Conservation (phyloP, 2,329 filamentous ascomycete species). For the Colletotrichum cordylinicola region DNA sequence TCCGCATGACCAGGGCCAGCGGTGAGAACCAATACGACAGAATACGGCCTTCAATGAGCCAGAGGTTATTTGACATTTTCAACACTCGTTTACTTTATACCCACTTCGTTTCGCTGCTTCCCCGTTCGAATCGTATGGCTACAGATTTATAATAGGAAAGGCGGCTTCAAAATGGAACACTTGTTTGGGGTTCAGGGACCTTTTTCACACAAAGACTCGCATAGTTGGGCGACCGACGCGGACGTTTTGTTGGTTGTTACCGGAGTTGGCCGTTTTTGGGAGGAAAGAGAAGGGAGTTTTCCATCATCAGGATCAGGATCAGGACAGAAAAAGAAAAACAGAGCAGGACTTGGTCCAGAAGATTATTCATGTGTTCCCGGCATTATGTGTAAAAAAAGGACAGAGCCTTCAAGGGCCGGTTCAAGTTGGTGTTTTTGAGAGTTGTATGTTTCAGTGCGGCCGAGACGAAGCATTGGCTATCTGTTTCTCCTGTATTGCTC, state of each 20-base stretch:
- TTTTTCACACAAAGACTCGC: conserved; percentile 14
- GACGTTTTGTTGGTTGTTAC: neutral
- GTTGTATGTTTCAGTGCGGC: neutral
- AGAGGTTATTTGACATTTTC: neutral
- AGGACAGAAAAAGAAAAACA: conserved; percentile 7
- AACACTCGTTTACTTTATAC: conserved; percentile 13
- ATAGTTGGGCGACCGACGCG: conserved; percentile 23
- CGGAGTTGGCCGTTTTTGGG: neutral
- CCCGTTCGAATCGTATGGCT: conserved; percentile 1
- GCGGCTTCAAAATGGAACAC: neutral
- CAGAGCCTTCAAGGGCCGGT: neutral
- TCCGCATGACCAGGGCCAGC: conserved; percentile 7
- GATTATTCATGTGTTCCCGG: neutral
- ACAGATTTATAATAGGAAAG: conserved; percentile 18
- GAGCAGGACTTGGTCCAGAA: neutral
- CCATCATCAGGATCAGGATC: neutral
- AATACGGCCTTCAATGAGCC: neutral
- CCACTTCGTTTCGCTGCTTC: conserved; percentile 9
- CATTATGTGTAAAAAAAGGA: neutral
- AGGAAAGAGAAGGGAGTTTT: neutral
- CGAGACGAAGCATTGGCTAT: neutral
- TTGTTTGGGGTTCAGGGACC: neutral
- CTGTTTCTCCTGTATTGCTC: neutral
- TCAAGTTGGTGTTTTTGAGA: neutral
- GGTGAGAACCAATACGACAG: conserved; percentile 8